These are phyloP conservation scores for Candida silvicultrix DNA, from an alignment of 805 yeast genomes.

Conservation along the genomic window DNA sequence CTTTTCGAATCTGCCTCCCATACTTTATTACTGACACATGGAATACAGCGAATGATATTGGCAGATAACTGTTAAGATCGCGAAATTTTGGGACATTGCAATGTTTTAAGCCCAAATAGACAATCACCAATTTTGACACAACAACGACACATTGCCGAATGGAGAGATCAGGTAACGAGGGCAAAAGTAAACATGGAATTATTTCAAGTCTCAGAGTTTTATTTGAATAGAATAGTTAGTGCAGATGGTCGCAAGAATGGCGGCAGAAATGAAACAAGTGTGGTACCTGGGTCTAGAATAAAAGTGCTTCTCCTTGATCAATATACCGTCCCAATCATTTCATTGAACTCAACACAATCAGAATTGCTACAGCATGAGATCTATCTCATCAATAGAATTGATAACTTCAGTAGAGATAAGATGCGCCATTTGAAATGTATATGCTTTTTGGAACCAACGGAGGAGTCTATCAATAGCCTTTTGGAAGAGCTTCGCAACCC, in stretches of 20 bases:
- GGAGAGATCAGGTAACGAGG: too few species aligned
- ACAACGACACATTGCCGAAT: not conserved
- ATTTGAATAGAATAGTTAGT: constrained; percentile 33
- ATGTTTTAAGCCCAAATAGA: not conserved
- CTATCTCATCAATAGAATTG: constrained; percentile 71
- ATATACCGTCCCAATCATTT: constrained; percentile 74
- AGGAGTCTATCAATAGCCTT: constrained; percentile 52
- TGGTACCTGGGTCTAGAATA: constrained; percentile 34
- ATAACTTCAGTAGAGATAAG: constrained; percentile 53
- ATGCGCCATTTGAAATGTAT: constrained; percentile 80
- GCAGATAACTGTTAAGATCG: not conserved
- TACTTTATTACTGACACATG: not conserved
- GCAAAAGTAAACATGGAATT: constrained; percentile 38
- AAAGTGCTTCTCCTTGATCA: constrained; percentile 75
- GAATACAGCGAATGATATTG: not conserved
- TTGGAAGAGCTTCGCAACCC: constrained; percentile 70
- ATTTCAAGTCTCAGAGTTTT: constrained; percentile 37
- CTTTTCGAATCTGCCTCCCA: not conserved
- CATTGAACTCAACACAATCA: constrained; percentile 88
- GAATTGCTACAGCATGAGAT: constrained; percentile 75
- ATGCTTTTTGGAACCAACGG: constrained; percentile 70
- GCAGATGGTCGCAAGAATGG: constrained; percentile 6
- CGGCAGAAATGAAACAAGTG: constrained; percentile 8
- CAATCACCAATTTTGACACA: not conserved
- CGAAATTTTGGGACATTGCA: not conserved